phyloP scores from a whole-genome alignment of 352 stramenopile genomes.

The Globisporangium acanthophoron region DNA sequence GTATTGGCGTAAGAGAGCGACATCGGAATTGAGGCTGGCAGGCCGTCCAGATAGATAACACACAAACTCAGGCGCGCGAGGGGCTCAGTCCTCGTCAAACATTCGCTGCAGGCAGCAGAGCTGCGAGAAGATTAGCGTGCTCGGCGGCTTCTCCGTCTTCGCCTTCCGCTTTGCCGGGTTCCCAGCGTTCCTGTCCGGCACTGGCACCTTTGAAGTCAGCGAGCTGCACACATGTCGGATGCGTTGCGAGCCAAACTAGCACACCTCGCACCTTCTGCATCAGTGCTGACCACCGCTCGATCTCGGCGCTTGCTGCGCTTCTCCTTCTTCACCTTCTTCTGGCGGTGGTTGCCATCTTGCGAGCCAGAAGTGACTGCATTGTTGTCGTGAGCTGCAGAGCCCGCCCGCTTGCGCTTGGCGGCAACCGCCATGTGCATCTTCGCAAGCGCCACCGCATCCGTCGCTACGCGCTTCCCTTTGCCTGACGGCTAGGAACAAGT shows the following conservation, averaged over 20 bases:
- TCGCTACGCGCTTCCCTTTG: neutral
- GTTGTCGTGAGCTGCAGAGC: neutral
- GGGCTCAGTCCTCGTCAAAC: conserved; percentile 23
- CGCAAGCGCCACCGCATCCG: neutral
- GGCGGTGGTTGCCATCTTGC: neutral
- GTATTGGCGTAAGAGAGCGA: too few species aligned
- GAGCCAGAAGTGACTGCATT: neutral
- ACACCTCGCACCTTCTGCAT: neutral
- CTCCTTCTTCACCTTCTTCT: neutral
- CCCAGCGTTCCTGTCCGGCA: neutral
- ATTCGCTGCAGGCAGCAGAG: conserved; percentile 45
- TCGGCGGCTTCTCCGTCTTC: neutral
- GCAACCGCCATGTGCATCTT: neutral
- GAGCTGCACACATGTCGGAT: neutral
- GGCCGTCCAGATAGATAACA: neutral
- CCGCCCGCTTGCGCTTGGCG: neutral
- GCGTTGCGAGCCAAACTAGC: neutral
- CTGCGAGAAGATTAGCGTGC: conserved; percentile 5
- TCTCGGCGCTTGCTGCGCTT: neutral
- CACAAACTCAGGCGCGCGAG: neutral
- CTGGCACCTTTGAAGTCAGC: neutral
- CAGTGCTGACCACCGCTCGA: neutral
- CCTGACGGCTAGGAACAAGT: too few species aligned
- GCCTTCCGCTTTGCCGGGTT: neutral
- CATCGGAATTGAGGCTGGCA: too few species aligned